A percentile compares a stretch with the other conserved stretches of the same genome.
phyloP scores from a whole-genome alignment of 345 rosid genomes.

The Streptanthus diversifolius region DNA sequence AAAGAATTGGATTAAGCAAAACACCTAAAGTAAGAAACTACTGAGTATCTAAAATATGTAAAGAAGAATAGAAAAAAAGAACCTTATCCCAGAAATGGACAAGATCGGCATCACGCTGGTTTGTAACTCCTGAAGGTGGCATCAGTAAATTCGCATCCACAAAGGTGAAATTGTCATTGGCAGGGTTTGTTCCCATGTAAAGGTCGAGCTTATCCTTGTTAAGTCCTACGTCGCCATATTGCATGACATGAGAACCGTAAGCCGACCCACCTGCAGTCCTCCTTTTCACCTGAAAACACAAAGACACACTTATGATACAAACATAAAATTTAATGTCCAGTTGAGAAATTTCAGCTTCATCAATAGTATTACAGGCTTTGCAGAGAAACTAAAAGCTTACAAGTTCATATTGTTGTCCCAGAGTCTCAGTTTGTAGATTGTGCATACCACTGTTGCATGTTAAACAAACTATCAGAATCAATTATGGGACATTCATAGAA shows the following conservation, averaged over 20 bases:
- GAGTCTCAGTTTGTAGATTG: slow-evolving; percentile 72
- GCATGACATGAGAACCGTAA: slow-evolving; percentile 96
- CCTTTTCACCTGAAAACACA: slow-evolving; percentile 63
- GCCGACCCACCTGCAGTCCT: slow-evolving; percentile 53
- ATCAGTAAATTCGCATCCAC: slow-evolving; percentile 60
- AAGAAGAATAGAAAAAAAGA: slow-evolving; percentile 6
- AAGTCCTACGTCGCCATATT: slow-evolving; percentile 70
- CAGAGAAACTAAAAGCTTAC: slow-evolving; percentile 41
- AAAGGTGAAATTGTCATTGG: slow-evolving; percentile 79
- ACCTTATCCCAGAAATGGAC: slow-evolving; percentile 97
- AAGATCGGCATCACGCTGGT: slow-evolving; percentile 98
- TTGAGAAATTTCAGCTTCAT: background rate
- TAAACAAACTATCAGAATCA: background rate
- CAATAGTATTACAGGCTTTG: background rate
- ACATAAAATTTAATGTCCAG: background rate
- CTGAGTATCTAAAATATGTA: background rate
- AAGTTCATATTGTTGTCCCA: slow-evolving; percentile 86
- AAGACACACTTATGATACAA: background rate
- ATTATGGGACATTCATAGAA: background rate
- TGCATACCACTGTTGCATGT: slow-evolving; percentile 66
- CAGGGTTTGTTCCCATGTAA: slow-evolving; percentile 92
- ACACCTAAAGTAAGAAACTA: background rate
- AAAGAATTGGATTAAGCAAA: background rate
- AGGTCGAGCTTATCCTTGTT: slow-evolving; percentile 51
- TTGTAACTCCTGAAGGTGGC: slow-evolving; percentile 61